phyloP scores from a whole-genome alignment of 164 flowering plant genomes.

The Houttuynia cordata region DNA sequence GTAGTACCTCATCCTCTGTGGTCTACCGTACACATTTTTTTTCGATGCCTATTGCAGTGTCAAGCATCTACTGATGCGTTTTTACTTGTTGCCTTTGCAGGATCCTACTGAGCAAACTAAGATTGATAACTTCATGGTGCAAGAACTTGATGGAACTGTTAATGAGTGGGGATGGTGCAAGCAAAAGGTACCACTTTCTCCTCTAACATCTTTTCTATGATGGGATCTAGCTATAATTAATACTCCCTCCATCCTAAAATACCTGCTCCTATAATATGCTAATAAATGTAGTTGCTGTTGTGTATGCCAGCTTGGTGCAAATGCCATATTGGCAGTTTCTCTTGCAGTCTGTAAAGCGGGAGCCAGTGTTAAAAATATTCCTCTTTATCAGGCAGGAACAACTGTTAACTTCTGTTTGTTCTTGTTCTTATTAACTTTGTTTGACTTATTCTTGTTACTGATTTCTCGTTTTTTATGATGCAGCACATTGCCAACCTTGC shows the following conservation, averaged over 20 bases:
- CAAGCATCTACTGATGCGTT: background rate
- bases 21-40: background rate
- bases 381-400: constrained; percentile 26
- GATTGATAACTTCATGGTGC: constrained; percentile 39
- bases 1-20: constrained; percentile 9
- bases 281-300: background rate
- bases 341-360: constrained; percentile 44
- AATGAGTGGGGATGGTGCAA: constrained; percentile 52
- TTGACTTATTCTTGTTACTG: background rate
- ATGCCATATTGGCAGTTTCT: constrained; percentile 39
- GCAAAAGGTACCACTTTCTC: constrained; percentile 21
- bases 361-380: constrained; percentile 28
- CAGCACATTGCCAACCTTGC: constrained; percentile 41
- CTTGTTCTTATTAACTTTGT: background rate
- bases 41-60: background rate
- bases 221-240: background rate
- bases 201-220: background rate
- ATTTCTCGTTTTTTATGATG: background rate
- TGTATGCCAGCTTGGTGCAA: constrained; percentile 34
- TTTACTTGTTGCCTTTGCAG: constrained; percentile 6
- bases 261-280: background rate
- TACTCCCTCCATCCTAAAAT: too few relatives aligned
- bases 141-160: constrained; percentile 40
- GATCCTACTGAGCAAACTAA: constrained; percentile 31
- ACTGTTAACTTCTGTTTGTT: background rate